Percentiles rank a stretch among this genome's conserved stretches.
Conservation (phyloP, 139 green algal genomes). For the Yamagishiella unicocca region DNA sequence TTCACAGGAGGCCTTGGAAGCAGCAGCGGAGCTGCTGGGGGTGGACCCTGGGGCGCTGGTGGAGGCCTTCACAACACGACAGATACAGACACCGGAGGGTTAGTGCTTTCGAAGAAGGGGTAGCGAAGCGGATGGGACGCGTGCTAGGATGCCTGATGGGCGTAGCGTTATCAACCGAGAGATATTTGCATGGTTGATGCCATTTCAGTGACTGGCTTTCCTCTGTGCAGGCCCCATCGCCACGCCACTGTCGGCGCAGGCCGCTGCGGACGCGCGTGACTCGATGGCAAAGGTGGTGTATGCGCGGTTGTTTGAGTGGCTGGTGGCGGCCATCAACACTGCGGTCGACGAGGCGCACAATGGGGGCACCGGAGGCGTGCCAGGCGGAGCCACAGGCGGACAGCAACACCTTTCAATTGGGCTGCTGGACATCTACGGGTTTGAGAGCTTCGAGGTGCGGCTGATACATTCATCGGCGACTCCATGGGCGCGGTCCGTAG, state of each 20-base stretch:
- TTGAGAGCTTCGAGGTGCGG: conserved; percentile 88
- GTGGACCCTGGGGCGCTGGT: conserved; percentile 66
- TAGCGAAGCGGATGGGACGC: too few relatives aligned
- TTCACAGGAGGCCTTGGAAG: conserved; percentile 49
- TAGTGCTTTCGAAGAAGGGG: too few relatives aligned
- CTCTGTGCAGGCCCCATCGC: conserved; percentile 77
- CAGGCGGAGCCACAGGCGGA: neutral
- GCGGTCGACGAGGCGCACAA: conserved; percentile 59
- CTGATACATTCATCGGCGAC: too few relatives aligned
- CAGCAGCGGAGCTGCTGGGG: conserved; percentile 73
- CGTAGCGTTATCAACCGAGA: too few relatives aligned
- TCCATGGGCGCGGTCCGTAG: too few relatives aligned
- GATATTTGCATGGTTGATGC: too few relatives aligned
- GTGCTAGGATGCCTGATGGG: too few relatives aligned
- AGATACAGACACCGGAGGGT: conserved; percentile 85
- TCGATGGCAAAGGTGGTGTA: conserved; percentile 94
- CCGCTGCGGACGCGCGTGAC: conserved; percentile 80
- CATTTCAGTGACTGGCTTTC: too few relatives aligned
- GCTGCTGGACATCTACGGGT: conserved; percentile 98
- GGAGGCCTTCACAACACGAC: conserved; percentile 82
- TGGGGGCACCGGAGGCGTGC: neutral
- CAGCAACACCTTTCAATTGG: conserved; percentile 70
- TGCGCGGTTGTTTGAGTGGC: conserved; percentile 94
- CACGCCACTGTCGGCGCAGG: conserved; percentile 71
- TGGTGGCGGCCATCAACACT: conserved; percentile 80